Evolutionary conservation across 2,329 filamentous ascomycete genomes (phyloP).

Genomic region (Ophiostoma ips): DNA sequence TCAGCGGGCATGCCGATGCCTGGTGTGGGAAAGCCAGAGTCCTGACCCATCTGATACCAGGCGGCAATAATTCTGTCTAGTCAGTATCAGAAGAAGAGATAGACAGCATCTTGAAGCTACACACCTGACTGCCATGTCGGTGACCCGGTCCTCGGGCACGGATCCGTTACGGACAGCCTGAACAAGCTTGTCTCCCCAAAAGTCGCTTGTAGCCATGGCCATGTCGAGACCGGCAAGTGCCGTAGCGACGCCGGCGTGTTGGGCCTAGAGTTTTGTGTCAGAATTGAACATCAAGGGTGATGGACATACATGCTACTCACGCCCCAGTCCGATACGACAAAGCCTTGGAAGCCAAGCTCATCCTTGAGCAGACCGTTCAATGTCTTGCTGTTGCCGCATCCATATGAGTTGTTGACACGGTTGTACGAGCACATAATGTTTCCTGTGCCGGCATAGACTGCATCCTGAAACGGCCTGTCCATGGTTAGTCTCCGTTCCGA

Average conservation of each 20-base stretch:
- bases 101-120: neutral
- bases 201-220: slow-evolving; percentile 43
- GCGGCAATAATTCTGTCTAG: slow-evolving; percentile 28
- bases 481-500: slow-evolving; percentile 17
- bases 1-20: slow-evolving; percentile 38
- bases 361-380: slow-evolving; percentile 51
- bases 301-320: neutral
- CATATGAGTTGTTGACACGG: slow-evolving; percentile 54
- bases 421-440: slow-evolving; percentile 51
- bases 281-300: neutral
- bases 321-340: slow-evolving; percentile 52
- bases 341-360: slow-evolving; percentile 46
- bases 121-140: slow-evolving; percentile 16
- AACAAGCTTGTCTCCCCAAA: slow-evolving; percentile 40
- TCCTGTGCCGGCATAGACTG: slow-evolving; percentile 44
- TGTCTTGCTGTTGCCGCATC: slow-evolving; percentile 51
- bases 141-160: slow-evolving; percentile 38
- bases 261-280: slow-evolving; percentile 27
- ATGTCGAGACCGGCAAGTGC: slow-evolving; percentile 56
- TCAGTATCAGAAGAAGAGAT: neutral
- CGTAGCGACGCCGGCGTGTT: slow-evolving; percentile 47
- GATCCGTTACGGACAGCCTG: slow-evolving; percentile 46
- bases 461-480: slow-evolving; percentile 34
- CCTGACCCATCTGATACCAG: slow-evolving; percentile 43
- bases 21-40: slow-evolving; percentile 30